Base-by-base conservation (phyloP, 768 basidiomycete genomes). In the Lactarius sanguifluus region DNA sequence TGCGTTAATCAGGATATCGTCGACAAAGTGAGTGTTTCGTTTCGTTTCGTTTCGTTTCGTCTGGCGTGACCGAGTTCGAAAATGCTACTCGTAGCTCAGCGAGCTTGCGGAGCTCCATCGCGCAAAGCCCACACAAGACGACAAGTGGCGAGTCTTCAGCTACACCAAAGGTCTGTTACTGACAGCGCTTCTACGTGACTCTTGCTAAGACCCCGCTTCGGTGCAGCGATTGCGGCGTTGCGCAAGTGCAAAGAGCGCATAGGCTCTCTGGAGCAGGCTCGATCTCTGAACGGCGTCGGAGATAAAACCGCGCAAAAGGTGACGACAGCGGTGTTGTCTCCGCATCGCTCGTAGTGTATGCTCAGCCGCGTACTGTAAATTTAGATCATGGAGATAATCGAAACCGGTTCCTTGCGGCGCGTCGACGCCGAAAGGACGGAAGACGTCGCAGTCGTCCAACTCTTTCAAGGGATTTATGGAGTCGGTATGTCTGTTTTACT, bases 381-480 rank as follows among this genome's bases (percentile, higher is more conserved):
- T 52, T 7, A 93, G 92, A 91, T 94, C 61, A 86, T 86, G 81
- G 92, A 94, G 74, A 92, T 94, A 34, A 71, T 93, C 30, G 73
- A 86, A 64, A 93, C 92, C 0, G 92, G 92, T 0, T 77, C 82
- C n/a, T 79, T 93, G 36, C 80, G 80, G 25, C 84, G 92, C 18
- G 87, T 94, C 63, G 77, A 76, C 40, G 87, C 86, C 64, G 90
- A 91, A 74, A 80, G 77, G 28, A 89, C 87, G 1, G 85, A 84
- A 41, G 90, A 90, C 59, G 80, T 90, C 1, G 73, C 78, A 45
- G 82, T 81, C 0, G 80, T 82, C 3, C 77, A 79, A 28, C 56
- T 86, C 12, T 95, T 96, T 72, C 83, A 84, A 62, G 90, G 91
- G 9, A 89, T 97, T 52, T 96, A 96, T 71, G 93, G 91, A 38